Base-by-base conservation (phyloP, 169 alveolate genomes). In the Eimeria sp. region DNA sequence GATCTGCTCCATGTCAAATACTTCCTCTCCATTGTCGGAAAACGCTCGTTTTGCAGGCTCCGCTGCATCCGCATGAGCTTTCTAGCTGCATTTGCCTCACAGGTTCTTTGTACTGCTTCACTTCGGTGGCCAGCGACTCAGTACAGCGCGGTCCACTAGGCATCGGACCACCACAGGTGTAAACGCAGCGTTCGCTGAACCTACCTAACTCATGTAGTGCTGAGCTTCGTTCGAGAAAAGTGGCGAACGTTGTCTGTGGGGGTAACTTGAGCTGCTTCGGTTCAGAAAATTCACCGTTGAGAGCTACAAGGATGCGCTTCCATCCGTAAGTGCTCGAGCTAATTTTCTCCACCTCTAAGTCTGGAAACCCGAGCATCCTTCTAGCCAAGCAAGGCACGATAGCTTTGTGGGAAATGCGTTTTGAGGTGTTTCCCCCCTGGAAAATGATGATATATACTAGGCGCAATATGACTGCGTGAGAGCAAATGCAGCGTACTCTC, bases 41-140 rank as follows among this genome's bases (percentile, higher is more conserved):
- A 92, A 92, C 43, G 96, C 96, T n/a, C 96, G 67, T 43, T 61
- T 63, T 20, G 96, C 93, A 20, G 96, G 80, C 51, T 88, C 94
- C 49, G 86, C 94, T 84, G 78, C 49, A 84, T 58, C 14, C 92
- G 78, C 92, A 84, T 25, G 57, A 27, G 18, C 47, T 54, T 4
- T 70, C 76, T 34, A 20, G 58, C n/a, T 83, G 76, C 20, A 61
- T 58, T 34, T 25, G 25, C 72, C 10, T 9, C 0, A 49, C 22
- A 22, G 2, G 14, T 30, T 18, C 13, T 13, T 22, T 80, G 6
- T 20, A 9, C 18, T 5, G 7, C 18, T 63, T 16, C n/a, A 22
- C 72, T 0, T 4, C 10, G 6, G 75, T 18, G 3, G 30, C 91
- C 25, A 83, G 75, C 51, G 22, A 54, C 67, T 22, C 91, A 30